Percentiles rank a stretch among this genome's conserved stretches.
These are phyloP conservation scores for Tricholoma matsutake DNA, from an alignment of 768 basidiomycete species.

Conservation along the genomic window DNA sequence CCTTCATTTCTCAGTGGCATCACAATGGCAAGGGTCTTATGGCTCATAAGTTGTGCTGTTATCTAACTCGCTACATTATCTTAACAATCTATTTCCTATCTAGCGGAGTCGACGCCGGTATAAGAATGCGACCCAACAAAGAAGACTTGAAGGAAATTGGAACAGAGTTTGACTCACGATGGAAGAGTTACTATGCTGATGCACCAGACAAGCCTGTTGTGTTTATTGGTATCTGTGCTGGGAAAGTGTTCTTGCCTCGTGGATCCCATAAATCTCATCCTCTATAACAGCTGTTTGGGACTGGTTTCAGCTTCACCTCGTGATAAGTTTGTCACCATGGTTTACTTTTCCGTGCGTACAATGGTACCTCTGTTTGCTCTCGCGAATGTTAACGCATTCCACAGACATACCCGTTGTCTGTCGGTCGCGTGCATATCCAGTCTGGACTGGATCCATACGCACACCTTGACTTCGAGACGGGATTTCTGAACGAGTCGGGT, in stretches of 20 bases:
- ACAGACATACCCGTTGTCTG: constrained; percentile 44
- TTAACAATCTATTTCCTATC: neutral
- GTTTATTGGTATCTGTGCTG: constrained; percentile 37
- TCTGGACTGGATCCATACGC: constrained; percentile 39
- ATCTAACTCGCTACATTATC: neutral
- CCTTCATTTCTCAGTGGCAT: constrained; percentile 14
- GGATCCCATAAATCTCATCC: neutral
- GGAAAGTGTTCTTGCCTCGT: constrained; percentile 27
- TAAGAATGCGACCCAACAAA: neutral
- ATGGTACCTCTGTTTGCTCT: neutral
- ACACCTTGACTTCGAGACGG: constrained; percentile 42
- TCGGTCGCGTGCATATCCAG: constrained; percentile 47
- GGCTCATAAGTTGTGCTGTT: constrained; percentile 27
- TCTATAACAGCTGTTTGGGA: constrained; percentile 8
- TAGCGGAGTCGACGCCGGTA: neutral
- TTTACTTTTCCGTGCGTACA: constrained; percentile 19
- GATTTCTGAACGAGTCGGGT: constrained; percentile 42
- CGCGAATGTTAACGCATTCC: constrained; percentile 3
- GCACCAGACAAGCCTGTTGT: constrained; percentile 32
- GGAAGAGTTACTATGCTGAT: neutral
- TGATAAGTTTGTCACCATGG: constrained; percentile 24
- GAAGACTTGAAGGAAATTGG: neutral
- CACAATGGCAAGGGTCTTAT: constrained; percentile 29
- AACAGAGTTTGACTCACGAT: neutral
- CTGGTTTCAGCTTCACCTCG: constrained; percentile 14